Evolutionary conservation across 2,329 filamentous ascomycete species (phyloP).

Genomic region (Exserohilum turcica): DNA sequence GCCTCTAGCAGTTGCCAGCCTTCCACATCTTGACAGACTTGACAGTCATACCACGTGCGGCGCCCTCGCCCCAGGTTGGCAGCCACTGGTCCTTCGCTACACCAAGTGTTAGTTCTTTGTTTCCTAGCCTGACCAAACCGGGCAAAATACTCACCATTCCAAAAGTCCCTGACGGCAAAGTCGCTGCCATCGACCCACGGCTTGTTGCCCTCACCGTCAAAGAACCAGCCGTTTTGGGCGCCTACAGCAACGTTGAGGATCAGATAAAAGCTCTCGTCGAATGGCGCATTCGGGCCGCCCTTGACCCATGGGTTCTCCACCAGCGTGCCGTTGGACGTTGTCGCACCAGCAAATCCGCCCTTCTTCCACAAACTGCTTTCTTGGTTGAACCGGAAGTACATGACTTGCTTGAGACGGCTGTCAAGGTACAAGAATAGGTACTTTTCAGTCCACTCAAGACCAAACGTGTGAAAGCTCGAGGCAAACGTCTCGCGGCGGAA

Average conservation of each 20-base stretch:
- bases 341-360: conserved; percentile 66
- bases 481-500: conserved; percentile 73
- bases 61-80: conserved; percentile 69
- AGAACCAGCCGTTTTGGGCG: conserved; percentile 80
- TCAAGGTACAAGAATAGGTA: conserved; percentile 86
- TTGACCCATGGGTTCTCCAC: conserved; percentile 67
- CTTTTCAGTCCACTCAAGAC: conserved; percentile 73
- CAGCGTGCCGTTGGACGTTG: conserved; percentile 66
- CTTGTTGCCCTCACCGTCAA: conserved; percentile 69
- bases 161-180: conserved; percentile 31
- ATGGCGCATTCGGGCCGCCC: conserved; percentile 70
- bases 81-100: conserved; percentile 62
- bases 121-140: not conserved
- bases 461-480: conserved; percentile 72
- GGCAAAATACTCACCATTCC: conserved; percentile 22
- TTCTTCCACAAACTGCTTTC: conserved; percentile 65
- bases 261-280: conserved; percentile 75
- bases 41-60: conserved; percentile 64
- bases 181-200: conserved; percentile 63
- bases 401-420: conserved; percentile 74
- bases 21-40: conserved; percentile 65
- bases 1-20: conserved; percentile 37
- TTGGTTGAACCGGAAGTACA: conserved; percentile 71
- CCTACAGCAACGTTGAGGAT: conserved; percentile 78
- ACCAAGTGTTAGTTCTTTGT: conserved; percentile 67